Base-by-base conservation (phyloP, 495 filamentous ascomycete species). In the Hyaloscypha variabilis region DNA sequence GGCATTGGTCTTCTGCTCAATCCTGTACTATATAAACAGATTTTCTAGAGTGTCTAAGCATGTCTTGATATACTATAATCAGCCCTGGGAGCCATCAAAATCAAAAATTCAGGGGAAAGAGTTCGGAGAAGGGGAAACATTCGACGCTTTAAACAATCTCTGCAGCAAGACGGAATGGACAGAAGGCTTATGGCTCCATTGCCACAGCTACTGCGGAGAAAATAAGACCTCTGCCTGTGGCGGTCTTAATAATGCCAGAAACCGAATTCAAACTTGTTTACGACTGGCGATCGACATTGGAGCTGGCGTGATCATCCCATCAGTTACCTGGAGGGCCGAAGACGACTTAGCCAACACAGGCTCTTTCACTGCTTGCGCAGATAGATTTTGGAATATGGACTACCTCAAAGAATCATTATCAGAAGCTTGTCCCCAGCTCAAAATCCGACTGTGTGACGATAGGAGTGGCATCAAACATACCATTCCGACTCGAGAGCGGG, bases 161-260 rank as follows among this genome's bases (percentile, higher is more conserved):
- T 65, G 67, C 58, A 39, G 52, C 21, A 25, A 65, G 29, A 69
- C 52, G 10, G 36, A 51, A 60, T 67, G 53, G 60, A 67, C 65
- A 14, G 58, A 63, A 52, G 65, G 65, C 13, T 23, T 67, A 25
- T 67, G 60, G 60, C 60, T 67, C 29, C 60, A 67, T 59, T 67
- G 65, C 42, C 65, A 67, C 42, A 59, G 24, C 36, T 56, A n/a
- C 19, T 60, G 65, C 36, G 58, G 51, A 1, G 26, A 53, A 28
- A 65, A 60, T 29, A 51, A 60, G 17, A 52, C 46, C 4, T 66
- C 64, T 24, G 29, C 42, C 23, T 61, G 64, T 46, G 65, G 65
- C 17, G 65, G 65, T 19, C 52, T 67, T 29, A 60, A 60, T 25
- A 66, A 67, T 50, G 60, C 60, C 23, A 39, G 65, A 30, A 67